Conservation (phyloP, 768 basidiomycete genomes). For the Rhodotorula diobovata region DNA sequence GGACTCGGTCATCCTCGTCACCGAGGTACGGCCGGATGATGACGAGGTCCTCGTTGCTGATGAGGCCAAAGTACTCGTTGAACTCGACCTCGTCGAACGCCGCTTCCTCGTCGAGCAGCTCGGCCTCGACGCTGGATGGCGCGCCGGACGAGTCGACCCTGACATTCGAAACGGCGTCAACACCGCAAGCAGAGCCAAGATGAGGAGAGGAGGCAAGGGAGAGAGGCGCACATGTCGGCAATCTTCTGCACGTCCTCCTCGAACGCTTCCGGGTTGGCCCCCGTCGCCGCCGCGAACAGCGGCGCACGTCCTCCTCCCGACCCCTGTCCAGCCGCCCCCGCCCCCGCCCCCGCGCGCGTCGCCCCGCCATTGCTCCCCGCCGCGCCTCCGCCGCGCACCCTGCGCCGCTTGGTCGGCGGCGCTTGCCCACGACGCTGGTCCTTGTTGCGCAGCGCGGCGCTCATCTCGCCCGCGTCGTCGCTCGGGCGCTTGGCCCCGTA, state of each 20-base stretch:
- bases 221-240: constrained; percentile 59
- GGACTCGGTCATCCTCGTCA: constrained; percentile 82
- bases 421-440: constrained; percentile 52
- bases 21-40: constrained; percentile 83
- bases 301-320: not conserved
- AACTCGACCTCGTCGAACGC: constrained; percentile 55
- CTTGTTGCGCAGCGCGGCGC: constrained; percentile 70
- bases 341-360: not conserved
- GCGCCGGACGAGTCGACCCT: not conserved
- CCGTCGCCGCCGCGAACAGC: constrained; percentile 22
- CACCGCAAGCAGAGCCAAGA: too few relatives aligned
- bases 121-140: not conserved
- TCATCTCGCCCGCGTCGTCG: not conserved
- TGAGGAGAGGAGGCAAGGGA: not conserved
- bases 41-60: constrained; percentile 72
- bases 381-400: constrained; percentile 68
- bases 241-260: constrained; percentile 53
- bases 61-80: constrained; percentile 71
- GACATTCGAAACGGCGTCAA: not conserved
- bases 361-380: constrained; percentile 11
- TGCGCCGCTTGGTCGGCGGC: constrained; percentile 58
- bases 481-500: not conserved
- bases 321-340: too few relatives aligned
- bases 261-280: constrained; percentile 32
- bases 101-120: constrained; percentile 23